Base-by-base conservation (phyloP, 2,329 filamentous ascomycete species). In the Pestalotiopsis sp. region DNA sequence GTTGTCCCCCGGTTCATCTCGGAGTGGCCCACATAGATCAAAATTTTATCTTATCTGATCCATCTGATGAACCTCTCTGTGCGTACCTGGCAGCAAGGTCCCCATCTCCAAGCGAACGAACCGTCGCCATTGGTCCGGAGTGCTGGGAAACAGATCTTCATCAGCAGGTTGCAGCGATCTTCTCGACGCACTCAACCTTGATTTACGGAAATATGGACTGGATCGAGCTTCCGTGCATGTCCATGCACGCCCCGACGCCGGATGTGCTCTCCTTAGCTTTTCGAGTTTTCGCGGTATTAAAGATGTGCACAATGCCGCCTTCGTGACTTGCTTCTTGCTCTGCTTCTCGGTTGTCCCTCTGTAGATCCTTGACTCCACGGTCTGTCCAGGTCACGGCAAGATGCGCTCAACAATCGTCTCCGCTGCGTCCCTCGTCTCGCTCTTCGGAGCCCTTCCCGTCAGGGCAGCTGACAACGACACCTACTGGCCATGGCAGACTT, bases 401-500 rank as follows among this genome's bases (percentile, higher is more conserved):
- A 59, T 59, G 57, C 59, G 59, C 20, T 39, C 59, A 11, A 36
- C 59, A 13, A 27, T 59, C 3, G n/a, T 39, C 36, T 36, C 31
- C 27, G 25, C 31, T n/a, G 59, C 59, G 1, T 62, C 59, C 25
- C 31, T 62, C n/a, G 59, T 62, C 31, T 62, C 59, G 59, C 59
- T 62, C 59, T 49, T 64, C 14, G 61, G 61, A 25, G 38, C 38
- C 1, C 4, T 64, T 6, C 23, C 61, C 23, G 61, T 64, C 27
- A 45, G 39, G 27, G 61, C 57, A 4, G 57, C 25, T 14, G 38
- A 64, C 41, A 64, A 64, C 38, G 61, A 64, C 25, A 49, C 61
- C 6, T 64, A 64, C 61, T 73, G 72, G 72, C 73, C 73, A 61
- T 73, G 72, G 71, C 71, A 75, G 66, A 74, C 71, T 3, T 74